A percentile compares a stretch with the other conserved stretches of the same genome.
phyloP scores from a whole-genome alignment of 495 filamentous ascomycete species.

The Penicillium simplicissimum region DNA sequence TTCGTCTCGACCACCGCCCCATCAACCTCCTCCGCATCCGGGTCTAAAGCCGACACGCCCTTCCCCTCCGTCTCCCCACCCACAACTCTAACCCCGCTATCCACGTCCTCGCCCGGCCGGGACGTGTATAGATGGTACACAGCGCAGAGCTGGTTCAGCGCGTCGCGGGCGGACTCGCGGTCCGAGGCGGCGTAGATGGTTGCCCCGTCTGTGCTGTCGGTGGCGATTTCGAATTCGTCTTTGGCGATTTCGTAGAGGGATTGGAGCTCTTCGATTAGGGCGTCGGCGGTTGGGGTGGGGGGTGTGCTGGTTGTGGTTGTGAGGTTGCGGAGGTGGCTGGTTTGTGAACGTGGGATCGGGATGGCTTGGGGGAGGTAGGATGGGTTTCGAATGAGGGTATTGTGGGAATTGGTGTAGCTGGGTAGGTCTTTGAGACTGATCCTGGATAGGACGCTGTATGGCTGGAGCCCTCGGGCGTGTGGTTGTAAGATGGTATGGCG shows the following conservation, averaged over 20 bases:
- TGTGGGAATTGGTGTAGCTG: background rate
- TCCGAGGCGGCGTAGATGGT: constrained; percentile 53
- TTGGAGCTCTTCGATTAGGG: constrained; percentile 45
- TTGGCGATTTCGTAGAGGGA: constrained; percentile 47
- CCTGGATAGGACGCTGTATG: background rate
- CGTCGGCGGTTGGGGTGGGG: constrained; percentile 33
- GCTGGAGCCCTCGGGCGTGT: background rate
- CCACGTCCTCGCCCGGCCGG: constrained; percentile 13
- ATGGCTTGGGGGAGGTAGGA: background rate
- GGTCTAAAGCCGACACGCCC: too few species aligned
- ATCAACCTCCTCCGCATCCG: background rate
- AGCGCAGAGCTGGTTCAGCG: constrained; percentile 38
- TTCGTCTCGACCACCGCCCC: constrained; percentile 31
- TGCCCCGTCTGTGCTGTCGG: constrained; percentile 41
- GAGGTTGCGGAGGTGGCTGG: background rate
- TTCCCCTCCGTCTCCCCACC: background rate
- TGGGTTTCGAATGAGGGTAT: background rate
- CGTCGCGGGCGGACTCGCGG: constrained; percentile 46
- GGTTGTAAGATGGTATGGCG: constrained; percentile 2
- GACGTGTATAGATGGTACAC: constrained; percentile 42
- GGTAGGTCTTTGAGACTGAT: background rate
- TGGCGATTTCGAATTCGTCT: constrained; percentile 52
- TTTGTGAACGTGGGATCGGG: too few species aligned
- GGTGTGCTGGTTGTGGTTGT: constrained; percentile 6
- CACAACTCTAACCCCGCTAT: background rate